A percentile compares a stretch with the other conserved stretches of the same genome.
Conservation (phyloP, 2,329 filamentous ascomycete species). For the Epichloe sp. region DNA sequence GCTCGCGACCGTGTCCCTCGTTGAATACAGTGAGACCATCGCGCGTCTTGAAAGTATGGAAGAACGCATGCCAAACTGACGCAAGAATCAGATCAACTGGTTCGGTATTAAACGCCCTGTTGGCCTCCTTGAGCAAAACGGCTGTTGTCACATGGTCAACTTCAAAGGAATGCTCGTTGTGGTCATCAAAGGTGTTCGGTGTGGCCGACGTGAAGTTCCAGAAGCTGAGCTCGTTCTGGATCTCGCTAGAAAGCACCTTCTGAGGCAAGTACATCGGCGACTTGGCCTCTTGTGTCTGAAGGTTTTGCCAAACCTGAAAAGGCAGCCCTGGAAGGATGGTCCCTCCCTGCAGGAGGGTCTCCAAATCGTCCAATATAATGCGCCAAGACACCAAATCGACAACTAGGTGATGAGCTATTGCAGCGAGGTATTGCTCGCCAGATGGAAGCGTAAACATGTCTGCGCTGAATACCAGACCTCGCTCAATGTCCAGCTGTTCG, state of each 20-base stretch:
- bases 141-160: not conserved
- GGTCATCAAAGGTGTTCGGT: slow-evolving; percentile 1
- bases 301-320: slow-evolving; percentile 23
- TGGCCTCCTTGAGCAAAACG: not conserved
- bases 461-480: slow-evolving; percentile 13
- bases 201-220: not conserved
- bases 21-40: slow-evolving; percentile 17
- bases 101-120: slow-evolving; percentile 11
- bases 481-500: slow-evolving; percentile 1
- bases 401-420: slow-evolving; percentile 25
- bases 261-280: not conserved
- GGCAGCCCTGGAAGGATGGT: slow-evolving; percentile 12
- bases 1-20: slow-evolving; percentile 16
- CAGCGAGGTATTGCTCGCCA: slow-evolving; percentile 14
- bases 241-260: not conserved
- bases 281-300: not conserved
- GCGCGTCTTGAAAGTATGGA: slow-evolving; percentile 13
- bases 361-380: slow-evolving; percentile 29
- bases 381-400: slow-evolving; percentile 34
- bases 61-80: slow-evolving; percentile 17
- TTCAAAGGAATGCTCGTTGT: slow-evolving; percentile 1
- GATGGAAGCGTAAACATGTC: slow-evolving; percentile 1
- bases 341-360: slow-evolving; percentile 20
- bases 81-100: slow-evolving; percentile 21
- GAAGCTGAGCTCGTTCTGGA: not conserved